Base-by-base conservation (phyloP, 1,139 yeast genomes). In the Nadsonia starkeyi-henricii region DNA sequence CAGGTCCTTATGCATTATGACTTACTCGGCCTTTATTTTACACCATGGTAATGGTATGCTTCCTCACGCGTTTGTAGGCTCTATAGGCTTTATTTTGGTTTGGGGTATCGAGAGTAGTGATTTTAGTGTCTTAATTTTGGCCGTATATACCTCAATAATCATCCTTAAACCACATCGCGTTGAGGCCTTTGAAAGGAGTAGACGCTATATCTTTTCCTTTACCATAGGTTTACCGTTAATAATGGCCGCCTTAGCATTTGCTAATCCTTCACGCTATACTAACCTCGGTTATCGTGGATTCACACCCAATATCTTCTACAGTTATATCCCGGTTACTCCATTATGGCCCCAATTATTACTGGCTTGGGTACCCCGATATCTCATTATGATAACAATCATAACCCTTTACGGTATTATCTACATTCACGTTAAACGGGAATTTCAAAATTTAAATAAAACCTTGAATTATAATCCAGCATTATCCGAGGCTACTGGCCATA, bases 311-410 rank as follows among this genome's bases (percentile, higher is more conserved):
- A 45, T 44, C 1, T 41, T 45, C 13, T 47, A 41, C 41, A 45
- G 42, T n/a, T 86, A 83, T 61, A 67, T 88, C 48, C 91, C 95
- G 0, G 76, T 78, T 48, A 57, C 69, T 2, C 95, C 94, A 0
- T 62, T 74, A 12, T 86, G 94, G 94, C 81, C 79, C 61, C 71
- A 88, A 51, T 62, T 83, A 46, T 88, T 73, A 1, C 68, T 88
- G 47, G 77, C 89, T 54, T 88, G 95, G 95, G 80, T 78, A 1
- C 91, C 95, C 2, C 71, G 96, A 45, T 86, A 79, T 62, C 62
- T 77, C 51, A 76, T 88, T 49, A 73, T 84, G 53, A 62, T 83
- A 15, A 62, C 74, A 36, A 84, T 88, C 57, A 60, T 85, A 49
- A 65, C 73, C 21, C 77, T 85, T 45, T 88, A 88, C 64, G 70